Evolutionary conservation across 345 rosid genomes (phyloP), one percentile per base, ranked within the genome.

Genomic region (Syzygium jambos): DNA sequence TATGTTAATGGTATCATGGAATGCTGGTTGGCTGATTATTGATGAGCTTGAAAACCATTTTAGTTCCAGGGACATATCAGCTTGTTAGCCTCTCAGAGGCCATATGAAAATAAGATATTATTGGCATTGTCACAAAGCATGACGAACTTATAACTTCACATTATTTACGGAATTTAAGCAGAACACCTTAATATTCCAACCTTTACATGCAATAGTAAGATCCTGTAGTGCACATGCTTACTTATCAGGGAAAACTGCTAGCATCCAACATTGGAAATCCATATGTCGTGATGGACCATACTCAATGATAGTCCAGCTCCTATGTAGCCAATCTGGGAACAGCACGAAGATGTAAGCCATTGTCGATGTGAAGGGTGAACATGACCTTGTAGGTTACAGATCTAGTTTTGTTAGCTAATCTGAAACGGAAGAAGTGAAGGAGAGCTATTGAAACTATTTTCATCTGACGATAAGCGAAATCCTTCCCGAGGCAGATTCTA

Each of bases 381-480:
- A 94, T 95, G 25, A 92, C 92, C 88, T 88, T 93, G 87, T 96
- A 95, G 61, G 51, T 85, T 21, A 88, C 94, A 21, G 21, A 52
- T 77, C 34, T 89, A 2, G 87, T 90, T 21, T 93, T 95, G 85
- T 94, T 95, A 4, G 88, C 93, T 89, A 94, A 38, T 59, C 92
- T 92, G 90, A 95, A 95, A 53, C 90, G 91, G 86, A 95, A 94
- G 91, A 89, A 95, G 13, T 89, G 91, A 80, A 97, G 92, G 78
- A 97, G 94, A 3, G 94, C 95, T 43, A 89, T 89, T 6, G 98
- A 88, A 6, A 91, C 78, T 73, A 97, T 97, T 92, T 95, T 95
- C 98, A 97, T 95, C 87, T 96, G 96, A 80, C 96, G 57, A 89
- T 92, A 94, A 52, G 98, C 99, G 4, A 95, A 95, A 84, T 94